Percentiles rank a stretch among this genome's conserved stretches.
Evolutionary conservation across 257 asterid species (phyloP).

Genomic region (Salvia miltiorrhiza): DNA sequence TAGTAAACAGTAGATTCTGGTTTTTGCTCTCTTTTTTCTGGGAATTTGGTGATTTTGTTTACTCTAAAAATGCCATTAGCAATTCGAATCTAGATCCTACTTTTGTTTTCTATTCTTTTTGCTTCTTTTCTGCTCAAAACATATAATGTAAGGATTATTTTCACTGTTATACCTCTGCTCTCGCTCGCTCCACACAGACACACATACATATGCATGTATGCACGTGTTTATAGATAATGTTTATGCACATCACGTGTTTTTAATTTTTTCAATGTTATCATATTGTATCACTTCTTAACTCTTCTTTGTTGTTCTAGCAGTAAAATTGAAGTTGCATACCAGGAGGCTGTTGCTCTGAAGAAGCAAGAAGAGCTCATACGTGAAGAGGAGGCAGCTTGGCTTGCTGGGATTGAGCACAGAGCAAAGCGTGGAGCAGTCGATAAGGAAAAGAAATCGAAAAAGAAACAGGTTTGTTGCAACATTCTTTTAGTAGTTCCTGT

Average conservation of each 20-base stretch:
- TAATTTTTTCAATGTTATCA: neutral
- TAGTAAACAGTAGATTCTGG: neutral
- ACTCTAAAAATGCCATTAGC: neutral
- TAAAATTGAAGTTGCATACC: slow-evolving; percentile 85
- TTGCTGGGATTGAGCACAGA: slow-evolving; percentile 75
- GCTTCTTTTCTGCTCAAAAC: neutral
- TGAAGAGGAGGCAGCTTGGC: slow-evolving; percentile 90
- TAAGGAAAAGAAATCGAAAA: slow-evolving; percentile 67
- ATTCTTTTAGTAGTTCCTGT: neutral
- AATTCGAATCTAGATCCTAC: neutral
- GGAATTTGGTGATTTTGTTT: neutral
- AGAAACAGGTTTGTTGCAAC: slow-evolving; percentile 49
- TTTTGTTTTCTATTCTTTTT: neutral
- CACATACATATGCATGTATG: neutral
- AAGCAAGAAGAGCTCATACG: slow-evolving; percentile 96
- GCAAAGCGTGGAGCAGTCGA: slow-evolving; percentile 54
- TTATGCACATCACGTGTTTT: neutral
- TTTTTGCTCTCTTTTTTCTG: neutral
- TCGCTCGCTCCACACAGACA: neutral
- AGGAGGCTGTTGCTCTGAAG: slow-evolving; percentile 85
- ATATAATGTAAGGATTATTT: neutral
- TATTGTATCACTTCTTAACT: neutral
- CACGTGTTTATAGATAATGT: neutral
- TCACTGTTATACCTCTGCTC: neutral
- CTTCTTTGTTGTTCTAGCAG: slow-evolving; percentile 31